phyloP scores from a whole-genome alignment of 2,329 filamentous ascomycete genomes.

The Phaeosphaeriaceae sp. region DNA sequence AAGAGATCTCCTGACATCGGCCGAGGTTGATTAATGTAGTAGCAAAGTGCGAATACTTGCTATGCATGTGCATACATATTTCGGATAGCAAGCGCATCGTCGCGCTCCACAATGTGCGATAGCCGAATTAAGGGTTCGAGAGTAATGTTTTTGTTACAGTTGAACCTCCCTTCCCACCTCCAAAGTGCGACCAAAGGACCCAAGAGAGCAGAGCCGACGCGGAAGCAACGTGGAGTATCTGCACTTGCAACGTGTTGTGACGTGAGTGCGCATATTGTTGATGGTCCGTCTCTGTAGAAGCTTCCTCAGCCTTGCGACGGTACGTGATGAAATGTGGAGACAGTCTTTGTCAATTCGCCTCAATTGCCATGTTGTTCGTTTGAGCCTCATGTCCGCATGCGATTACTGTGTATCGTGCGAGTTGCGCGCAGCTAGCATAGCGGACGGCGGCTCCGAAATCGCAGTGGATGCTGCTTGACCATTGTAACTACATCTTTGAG shows the following conservation, averaged over 20 bases:
- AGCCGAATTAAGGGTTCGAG: slow-evolving; percentile 2
- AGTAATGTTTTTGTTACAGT: not conserved
- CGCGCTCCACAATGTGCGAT: not conserved
- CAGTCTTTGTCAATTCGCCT: slow-evolving; percentile 9
- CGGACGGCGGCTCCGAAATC: slow-evolving; percentile 3
- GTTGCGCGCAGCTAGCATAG: slow-evolving; percentile 6
- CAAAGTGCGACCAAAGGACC: not conserved
- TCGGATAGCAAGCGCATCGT: not conserved
- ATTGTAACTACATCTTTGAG: not conserved
- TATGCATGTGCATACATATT: not conserved
- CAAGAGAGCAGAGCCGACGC: slow-evolving; percentile 3
- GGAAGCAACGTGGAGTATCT: slow-evolving; percentile 5
- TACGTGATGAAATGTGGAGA: slow-evolving; percentile 13
- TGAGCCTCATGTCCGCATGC: slow-evolving; percentile 4
- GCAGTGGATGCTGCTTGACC: not conserved
- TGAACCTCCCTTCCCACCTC: not conserved
- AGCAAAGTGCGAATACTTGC: not conserved
- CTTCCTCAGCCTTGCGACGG: slow-evolving; percentile 28
- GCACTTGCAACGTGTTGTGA: slow-evolving; percentile 24
- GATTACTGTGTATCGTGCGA: not conserved
- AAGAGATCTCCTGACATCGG: slow-evolving; percentile 1
- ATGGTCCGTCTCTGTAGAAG: slow-evolving; percentile 13
- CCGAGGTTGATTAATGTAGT: not conserved
- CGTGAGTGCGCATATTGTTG: slow-evolving; percentile 20
- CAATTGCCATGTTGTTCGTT: slow-evolving; percentile 9